These are phyloP conservation scores for Amylostereum areolatum DNA, from an alignment of 1,284 basidiomycete genomes.

Conservation along the genomic window DNA sequence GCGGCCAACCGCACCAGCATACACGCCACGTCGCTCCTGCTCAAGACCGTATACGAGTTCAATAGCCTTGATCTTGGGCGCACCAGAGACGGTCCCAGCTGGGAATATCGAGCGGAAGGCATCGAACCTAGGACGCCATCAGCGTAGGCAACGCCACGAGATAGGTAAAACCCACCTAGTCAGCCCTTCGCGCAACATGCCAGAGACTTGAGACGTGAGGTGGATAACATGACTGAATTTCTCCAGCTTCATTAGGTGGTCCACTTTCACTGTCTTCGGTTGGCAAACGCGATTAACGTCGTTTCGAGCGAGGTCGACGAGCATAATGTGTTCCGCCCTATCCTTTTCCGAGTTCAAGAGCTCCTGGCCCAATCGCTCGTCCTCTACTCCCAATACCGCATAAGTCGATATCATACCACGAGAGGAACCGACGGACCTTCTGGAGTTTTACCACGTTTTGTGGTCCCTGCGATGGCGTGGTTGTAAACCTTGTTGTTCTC, in stretches of 20 bases:
- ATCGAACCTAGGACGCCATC: constrained; percentile 66
- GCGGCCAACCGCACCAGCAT: constrained; percentile 95
- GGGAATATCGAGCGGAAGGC: constrained; percentile 99
- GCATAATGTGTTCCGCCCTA: constrained; percentile 97
- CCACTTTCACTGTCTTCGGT: constrained; percentile 93
- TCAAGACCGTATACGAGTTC: constrained; percentile 89
- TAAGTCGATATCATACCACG: neutral
- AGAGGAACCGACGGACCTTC: constrained; percentile 51
- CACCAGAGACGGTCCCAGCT: constrained; percentile 98
- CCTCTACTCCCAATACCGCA: constrained; percentile 56
- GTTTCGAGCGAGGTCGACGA: constrained; percentile 98
- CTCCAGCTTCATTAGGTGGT: constrained; percentile 91
- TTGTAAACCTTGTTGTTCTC: constrained; percentile 91
- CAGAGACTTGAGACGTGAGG: constrained; percentile 93
- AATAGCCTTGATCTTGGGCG: constrained; percentile 98
- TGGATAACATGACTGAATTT: constrained; percentile 99
- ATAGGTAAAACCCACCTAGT: constrained; percentile 51
- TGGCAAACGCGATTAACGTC: constrained; percentile 98
- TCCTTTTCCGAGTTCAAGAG: constrained; percentile 89
- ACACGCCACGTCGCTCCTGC: constrained; percentile 88
- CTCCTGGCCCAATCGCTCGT: constrained; percentile 69
- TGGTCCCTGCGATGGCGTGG: constrained; percentile 97
- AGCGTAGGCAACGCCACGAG: neutral
- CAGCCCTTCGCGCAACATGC: constrained; percentile 76
- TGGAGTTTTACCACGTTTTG: constrained; percentile 77